Percentiles rank a stretch among this genome's conserved stretches.
phyloP scores from a whole-genome alignment of 2,329 filamentous ascomycete genomes.

The Grosmannia huntii region DNA sequence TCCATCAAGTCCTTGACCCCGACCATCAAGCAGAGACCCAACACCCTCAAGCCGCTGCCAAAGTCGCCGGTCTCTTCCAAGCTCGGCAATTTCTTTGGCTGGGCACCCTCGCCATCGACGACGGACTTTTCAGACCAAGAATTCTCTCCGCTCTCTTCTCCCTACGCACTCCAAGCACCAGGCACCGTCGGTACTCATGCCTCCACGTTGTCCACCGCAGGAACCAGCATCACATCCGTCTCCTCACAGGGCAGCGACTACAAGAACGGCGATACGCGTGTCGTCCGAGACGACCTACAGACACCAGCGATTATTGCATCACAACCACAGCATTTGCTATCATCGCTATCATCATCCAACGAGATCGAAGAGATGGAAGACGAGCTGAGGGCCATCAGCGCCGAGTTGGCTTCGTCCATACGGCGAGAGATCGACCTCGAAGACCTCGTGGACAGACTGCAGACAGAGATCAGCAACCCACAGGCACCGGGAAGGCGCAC shows the following conservation, averaged over 20 bases:
- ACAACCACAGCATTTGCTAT: constrained; percentile 15
- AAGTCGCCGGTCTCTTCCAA: constrained; percentile 39
- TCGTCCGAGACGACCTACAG: constrained; percentile 35
- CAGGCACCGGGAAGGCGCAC: constrained; percentile 55
- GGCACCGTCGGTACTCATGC: constrained; percentile 26
- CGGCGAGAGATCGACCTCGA: constrained; percentile 92
- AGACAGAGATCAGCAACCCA: constrained; percentile 57
- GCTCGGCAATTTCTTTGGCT: constrained; percentile 41
- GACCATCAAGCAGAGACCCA: constrained; percentile 1
- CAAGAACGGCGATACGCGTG: constrained; percentile 22
- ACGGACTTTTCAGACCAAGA: constrained; percentile 38
- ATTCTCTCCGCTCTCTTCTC: constrained; percentile 36
- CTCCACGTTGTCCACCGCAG: constrained; percentile 23
- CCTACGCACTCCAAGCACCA: constrained; percentile 28
- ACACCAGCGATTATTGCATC: constrained; percentile 27
- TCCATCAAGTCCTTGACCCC: not conserved
- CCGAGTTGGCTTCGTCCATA: constrained; percentile 85
- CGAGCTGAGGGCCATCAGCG: constrained; percentile 84
- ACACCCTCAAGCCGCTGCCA: constrained; percentile 24
- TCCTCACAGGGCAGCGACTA: constrained; percentile 13
- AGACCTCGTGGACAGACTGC: constrained; percentile 79
- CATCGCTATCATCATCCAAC: constrained; percentile 19
- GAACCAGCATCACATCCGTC: constrained; percentile 21
- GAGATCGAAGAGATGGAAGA: constrained; percentile 83
- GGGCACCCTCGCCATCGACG: constrained; percentile 32